Evolutionary conservation across 768 basidiomycete genomes (phyloP).

Genomic region (Pleurotus tuber-regium): DNA sequence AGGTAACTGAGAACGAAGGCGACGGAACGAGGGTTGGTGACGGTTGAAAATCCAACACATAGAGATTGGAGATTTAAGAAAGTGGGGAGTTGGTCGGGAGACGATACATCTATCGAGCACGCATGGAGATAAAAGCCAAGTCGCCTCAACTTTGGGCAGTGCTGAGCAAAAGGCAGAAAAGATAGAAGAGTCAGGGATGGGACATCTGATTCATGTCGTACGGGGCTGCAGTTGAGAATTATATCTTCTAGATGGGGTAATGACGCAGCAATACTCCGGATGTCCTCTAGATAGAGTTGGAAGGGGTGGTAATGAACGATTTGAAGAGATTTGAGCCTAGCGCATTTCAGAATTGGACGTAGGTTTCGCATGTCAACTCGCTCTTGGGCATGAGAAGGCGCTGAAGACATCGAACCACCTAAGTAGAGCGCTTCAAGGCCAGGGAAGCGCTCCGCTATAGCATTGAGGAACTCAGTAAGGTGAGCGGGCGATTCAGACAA

Average conservation of each 20-base stretch:
- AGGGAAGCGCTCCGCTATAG: not conserved
- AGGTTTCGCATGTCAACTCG: not conserved
- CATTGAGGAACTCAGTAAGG: not conserved
- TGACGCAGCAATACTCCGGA: not conserved
- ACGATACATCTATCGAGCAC: not conserved
- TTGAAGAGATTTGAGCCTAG: not conserved
- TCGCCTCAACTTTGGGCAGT: not conserved
- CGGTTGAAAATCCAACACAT: not conserved
- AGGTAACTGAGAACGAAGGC: not conserved
- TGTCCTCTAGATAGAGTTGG: not conserved
- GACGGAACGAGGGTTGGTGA: not conserved
- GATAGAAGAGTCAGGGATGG: not conserved
- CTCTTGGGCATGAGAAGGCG: not conserved
- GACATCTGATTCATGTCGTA: not conserved
- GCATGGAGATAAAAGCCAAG: slow-evolving; percentile 1
- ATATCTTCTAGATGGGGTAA: not conserved
- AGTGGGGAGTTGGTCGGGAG: not conserved
- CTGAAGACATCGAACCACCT: not conserved
- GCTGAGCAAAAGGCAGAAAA: not conserved
- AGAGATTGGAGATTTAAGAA: not conserved
- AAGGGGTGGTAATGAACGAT: not conserved
- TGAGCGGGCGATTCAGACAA: not conserved
- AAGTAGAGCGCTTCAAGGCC: not conserved
- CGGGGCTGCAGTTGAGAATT: not conserved
- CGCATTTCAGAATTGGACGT: not conserved